phyloP scores from a whole-genome alignment of 345 rosid species.

The Litchi chinensis region DNA sequence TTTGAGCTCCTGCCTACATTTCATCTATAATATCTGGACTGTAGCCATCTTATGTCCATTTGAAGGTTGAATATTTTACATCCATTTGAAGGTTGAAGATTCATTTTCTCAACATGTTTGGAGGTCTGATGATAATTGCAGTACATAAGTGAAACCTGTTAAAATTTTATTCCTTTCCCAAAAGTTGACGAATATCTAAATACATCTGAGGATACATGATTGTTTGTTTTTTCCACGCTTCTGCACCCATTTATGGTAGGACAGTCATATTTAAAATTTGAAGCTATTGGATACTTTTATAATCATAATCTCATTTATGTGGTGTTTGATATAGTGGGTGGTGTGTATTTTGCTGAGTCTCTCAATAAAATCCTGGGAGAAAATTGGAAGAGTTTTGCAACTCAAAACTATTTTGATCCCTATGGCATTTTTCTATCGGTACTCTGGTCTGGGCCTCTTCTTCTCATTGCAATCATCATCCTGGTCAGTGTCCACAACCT shows the following conservation, averaged over 20 bases:
- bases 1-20: not conserved
- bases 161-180: not conserved
- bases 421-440: constrained; percentile 80
- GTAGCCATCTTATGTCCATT: not conserved
- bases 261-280: not conserved
- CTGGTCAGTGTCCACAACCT: constrained; percentile 53
- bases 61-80: not conserved
- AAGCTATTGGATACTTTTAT: not conserved
- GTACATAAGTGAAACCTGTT: not conserved
- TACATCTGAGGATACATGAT: not conserved
- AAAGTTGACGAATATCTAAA: not conserved
- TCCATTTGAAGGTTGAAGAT: too few relatives aligned
- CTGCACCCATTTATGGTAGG: not conserved
- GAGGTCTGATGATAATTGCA: not conserved
- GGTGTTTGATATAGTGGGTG: constrained; percentile 60
- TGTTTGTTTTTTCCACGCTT: too few relatives aligned
- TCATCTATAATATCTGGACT: not conserved
- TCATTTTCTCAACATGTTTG: not conserved
- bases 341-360: constrained; percentile 88
- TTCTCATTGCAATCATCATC: constrained; percentile 70
- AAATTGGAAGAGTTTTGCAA: constrained; percentile 85
- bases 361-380: constrained; percentile 58
- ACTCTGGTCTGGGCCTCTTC: constrained; percentile 98
- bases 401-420: constrained; percentile 86
- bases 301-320: not conserved